Base-by-base conservation (phyloP, 2,329 filamentous ascomycete genomes). In the Talaromyces albobiverticillius region DNA sequence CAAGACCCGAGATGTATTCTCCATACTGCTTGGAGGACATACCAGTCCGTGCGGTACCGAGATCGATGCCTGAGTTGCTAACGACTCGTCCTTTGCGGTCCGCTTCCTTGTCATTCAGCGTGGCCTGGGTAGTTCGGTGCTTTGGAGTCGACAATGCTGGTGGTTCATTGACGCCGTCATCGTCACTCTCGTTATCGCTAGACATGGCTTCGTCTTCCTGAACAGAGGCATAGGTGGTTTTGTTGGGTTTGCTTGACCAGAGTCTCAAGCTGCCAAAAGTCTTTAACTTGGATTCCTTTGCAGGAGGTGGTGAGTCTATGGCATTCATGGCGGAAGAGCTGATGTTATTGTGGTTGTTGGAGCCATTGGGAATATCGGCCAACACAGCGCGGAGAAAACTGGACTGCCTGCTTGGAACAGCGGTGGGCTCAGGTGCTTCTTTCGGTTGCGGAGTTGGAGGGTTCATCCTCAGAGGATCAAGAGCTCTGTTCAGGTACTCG, bases 401-500 rank as follows among this genome's bases (percentile, higher is more conserved):
- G 10, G 61, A 59, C 32, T 62, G 65, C 7, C 62, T 61, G 32
- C 63, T 59, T 49, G 62, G 53, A 16, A 51, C 51, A 16, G 60
- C 62, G 10, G 40, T 29, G 18, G 43, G 26, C 10, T 67, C 59
- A 1, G 62, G 58, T 7, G 56, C 49, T n/a, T 63, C 59, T 16
- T 62, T 51, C 8, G 70, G 70, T 40, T 67, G 67, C 2, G 75
- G 75, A 6, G 73, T 75, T 18, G 75, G 74, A 20, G 75, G 75
- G 49, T 78, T 78, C 65, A 78, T 71, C 55, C 67, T 69, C 16
- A 78, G 63, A 3, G 76, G 76, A 38, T 76, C 74, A n/a, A 71
- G 61, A 65, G 64, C 14, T 68, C 64, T 46, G 70, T 67, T 60
- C 56, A 67, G 67, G 41, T 69, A 65, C 47, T 70, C 62, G 55